A percentile compares a stretch with the other conserved stretches of the same genome.
Conservation (phyloP, 75 land plant genomes). For the Pinus taeda region DNA sequence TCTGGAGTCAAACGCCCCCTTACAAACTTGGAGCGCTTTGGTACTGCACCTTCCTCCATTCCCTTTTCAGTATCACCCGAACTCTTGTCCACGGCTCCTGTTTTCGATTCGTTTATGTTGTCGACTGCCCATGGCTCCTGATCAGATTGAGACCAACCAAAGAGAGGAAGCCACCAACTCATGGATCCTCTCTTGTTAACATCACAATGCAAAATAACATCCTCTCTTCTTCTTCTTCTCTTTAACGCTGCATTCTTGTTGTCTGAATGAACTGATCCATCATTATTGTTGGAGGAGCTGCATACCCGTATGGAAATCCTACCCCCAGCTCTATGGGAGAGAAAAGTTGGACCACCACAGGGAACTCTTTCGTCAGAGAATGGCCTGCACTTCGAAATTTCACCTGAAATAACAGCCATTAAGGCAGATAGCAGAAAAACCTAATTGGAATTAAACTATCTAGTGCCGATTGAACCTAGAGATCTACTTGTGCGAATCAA, state of each 20-base stretch:
- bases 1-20: conserved; percentile 59
- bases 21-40: conserved; percentile 7
- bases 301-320: not conserved
- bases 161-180: not conserved
- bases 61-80: not conserved
- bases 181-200: not conserved
- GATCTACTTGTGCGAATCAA: no score
- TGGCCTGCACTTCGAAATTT: not conserved
- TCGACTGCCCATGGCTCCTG: not conserved
- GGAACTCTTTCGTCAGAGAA: not conserved
- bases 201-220: not conserved
- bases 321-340: not conserved
- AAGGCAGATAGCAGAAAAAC: no score
- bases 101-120: not conserved
- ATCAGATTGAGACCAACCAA: not conserved
- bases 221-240: no score
- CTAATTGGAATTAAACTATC: no score
- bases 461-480: no score
- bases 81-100: not conserved
- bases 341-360: not conserved
- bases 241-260: not conserved
- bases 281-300: not conserved
- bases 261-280: not conserved
- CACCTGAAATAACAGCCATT: not conserved
- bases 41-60: not conserved